These are phyloP conservation scores for Acanthamoeba triangularis DNA, from an alignment of 208 protist species.

Conservation along the genomic window DNA sequence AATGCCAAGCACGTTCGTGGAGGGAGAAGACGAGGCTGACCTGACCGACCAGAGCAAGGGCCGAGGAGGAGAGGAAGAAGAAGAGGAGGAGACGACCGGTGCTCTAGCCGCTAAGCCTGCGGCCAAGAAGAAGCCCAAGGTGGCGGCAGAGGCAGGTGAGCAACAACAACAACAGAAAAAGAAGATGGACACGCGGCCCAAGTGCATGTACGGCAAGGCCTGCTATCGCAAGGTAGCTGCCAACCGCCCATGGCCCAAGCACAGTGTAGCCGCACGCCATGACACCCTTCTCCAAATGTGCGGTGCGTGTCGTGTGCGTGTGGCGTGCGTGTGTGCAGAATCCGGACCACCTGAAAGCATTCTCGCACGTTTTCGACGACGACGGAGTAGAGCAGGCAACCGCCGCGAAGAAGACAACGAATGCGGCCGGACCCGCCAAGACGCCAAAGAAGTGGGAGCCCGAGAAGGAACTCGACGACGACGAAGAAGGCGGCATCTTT, in stretches of 20 bases:
- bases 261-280: too few relatives aligned
- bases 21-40: background rate
- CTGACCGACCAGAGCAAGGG: too few relatives aligned
- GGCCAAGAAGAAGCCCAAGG: background rate
- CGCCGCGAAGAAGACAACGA: background rate
- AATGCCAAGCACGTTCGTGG: background rate
- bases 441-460: background rate
- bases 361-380: background rate
- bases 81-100: background rate
- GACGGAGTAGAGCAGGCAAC: background rate
- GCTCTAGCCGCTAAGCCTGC: background rate
- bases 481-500: background rate
- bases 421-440: background rate
- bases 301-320: background rate
- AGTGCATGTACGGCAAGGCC: conserved; percentile 38
- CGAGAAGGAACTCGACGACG: background rate
- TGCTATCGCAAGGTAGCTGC: conserved; percentile 57
- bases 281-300: too few relatives aligned
- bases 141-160: background rate
- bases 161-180: background rate
- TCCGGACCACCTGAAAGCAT: background rate
- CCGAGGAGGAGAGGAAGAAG: background rate
- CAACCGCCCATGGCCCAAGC: too few relatives aligned
- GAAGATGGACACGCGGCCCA: background rate
- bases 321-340: background rate